Conservation (phyloP, 2,329 filamentous ascomycete species). For the Exserohilum rostratum region DNA sequence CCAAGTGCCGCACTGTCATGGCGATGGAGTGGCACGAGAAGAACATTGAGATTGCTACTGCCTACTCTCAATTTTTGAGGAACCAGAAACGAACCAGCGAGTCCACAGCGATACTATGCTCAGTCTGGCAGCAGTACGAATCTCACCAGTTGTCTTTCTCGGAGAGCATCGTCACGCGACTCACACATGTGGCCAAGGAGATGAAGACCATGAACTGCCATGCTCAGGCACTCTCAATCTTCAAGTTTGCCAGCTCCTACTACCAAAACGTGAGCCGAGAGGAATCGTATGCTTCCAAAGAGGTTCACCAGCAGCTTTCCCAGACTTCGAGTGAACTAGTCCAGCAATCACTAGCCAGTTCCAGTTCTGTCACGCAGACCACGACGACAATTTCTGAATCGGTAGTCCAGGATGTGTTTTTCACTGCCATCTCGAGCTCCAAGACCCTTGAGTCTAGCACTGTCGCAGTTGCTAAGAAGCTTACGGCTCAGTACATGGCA, state of each 20-base stretch:
- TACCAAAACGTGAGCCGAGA: constrained; percentile 44
- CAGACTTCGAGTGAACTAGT: constrained; percentile 52
- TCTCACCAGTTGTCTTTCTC: constrained; percentile 51
- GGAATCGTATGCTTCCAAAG: constrained; percentile 48
- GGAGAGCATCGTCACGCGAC: constrained; percentile 43
- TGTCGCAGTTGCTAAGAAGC: constrained; percentile 50
- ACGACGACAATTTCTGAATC: constrained; percentile 50
- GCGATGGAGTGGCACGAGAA: constrained; percentile 56
- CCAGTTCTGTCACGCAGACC: constrained; percentile 45
- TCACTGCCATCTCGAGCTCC: constrained; percentile 48
- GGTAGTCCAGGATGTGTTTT: constrained; percentile 53
- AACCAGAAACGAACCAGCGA: constrained; percentile 54
- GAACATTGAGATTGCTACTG: constrained; percentile 55
- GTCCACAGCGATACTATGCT: constrained; percentile 53
- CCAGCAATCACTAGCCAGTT: constrained; percentile 42
- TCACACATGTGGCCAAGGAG: constrained; percentile 52
- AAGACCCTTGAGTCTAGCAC: constrained; percentile 51
- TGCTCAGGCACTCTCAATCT: constrained; percentile 55
- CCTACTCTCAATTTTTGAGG: constrained; percentile 57
- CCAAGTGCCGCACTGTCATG: constrained; percentile 52
- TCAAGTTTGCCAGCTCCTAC: constrained; percentile 50
- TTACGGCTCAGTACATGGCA: constrained; percentile 52
- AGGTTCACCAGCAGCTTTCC: constrained; percentile 51
- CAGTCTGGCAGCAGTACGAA: constrained; percentile 58
- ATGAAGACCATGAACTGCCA: constrained; percentile 56